phyloP scores from a whole-genome alignment of 176 grass and related monocot genomes.

The Avena eriantha region DNA sequence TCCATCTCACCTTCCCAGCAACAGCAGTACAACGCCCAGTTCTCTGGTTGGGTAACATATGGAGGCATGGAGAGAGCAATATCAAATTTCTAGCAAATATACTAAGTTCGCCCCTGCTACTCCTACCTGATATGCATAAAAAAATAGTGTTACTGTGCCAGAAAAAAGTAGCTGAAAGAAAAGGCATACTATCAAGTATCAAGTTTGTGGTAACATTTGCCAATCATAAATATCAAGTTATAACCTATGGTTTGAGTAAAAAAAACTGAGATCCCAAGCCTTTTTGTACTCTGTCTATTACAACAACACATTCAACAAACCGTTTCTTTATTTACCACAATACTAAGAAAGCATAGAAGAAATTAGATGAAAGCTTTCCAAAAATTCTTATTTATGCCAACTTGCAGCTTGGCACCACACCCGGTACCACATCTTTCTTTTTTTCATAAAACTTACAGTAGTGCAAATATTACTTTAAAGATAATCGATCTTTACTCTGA shows the following conservation, averaged over 20 bases:
- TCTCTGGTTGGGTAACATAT: conserved; percentile 58
- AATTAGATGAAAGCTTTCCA: not conserved
- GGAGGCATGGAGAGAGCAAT: conserved; percentile 72
- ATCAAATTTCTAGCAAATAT: conserved; percentile 58
- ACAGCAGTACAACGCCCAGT: conserved; percentile 13
- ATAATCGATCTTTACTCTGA: not conserved
- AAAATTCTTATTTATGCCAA: not conserved
- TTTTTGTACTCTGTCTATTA: not conserved
- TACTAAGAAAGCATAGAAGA: not conserved
- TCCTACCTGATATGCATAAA: conserved; percentile 51
- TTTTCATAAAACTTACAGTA: not conserved
- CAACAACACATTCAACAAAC: not conserved
- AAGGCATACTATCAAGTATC: not conserved
- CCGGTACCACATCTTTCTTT: not conserved
- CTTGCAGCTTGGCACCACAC: not conserved
- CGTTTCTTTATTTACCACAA: not conserved
- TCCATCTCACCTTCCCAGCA: conserved; percentile 40
- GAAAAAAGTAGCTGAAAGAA: not conserved
- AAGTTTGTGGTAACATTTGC: not conserved
- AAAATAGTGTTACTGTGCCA: not conserved
- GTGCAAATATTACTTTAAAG: not conserved
- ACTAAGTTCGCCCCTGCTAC: conserved; percentile 71
- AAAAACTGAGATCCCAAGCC: not conserved
- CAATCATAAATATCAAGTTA: not conserved
- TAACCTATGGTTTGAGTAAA: not conserved